Evolutionary conservation across 208 protist species (phyloP).

Genomic region (Trichomonas gallinae): DNA sequence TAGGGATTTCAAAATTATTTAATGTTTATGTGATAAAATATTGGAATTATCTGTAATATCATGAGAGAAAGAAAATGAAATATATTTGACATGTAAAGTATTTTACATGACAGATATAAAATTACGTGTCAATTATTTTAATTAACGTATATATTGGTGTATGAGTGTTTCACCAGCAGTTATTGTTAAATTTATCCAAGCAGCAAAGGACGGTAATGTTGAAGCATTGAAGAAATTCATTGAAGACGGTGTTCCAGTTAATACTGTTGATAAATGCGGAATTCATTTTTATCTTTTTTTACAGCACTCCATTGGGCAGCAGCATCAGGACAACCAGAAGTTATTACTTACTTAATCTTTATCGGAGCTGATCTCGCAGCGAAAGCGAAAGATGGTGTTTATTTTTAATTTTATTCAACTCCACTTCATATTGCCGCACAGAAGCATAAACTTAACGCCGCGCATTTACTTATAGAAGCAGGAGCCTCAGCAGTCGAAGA

Average conservation of each 20-base stretch:
- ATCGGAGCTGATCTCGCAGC: not conserved
- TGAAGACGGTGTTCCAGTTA: not conserved
- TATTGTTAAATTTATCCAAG: not conserved
- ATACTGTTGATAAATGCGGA: not conserved
- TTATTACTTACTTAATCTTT: not conserved
- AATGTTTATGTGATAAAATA: no score
- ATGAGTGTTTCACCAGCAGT: not conserved
- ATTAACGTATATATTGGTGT: not conserved
- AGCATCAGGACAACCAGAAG: not conserved
- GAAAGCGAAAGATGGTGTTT: constrained; percentile 6
- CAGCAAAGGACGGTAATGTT: not conserved
- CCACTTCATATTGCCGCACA: not conserved
- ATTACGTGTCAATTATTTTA: not conserved
- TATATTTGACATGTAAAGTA: no score
- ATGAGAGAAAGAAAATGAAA: no score
- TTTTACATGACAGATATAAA: no score
- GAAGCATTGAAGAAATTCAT: not conserved
- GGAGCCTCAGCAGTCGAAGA: not conserved
- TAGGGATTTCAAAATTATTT: no score
- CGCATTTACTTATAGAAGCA: not conserved
- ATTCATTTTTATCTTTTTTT: not conserved
- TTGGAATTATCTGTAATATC: no score
- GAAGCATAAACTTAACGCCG: not conserved
- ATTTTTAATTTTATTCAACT: not conserved
- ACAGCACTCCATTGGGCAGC: constrained; percentile 21